Conservation (phyloP, 2,329 filamentous ascomycete genomes). For the Claviceps paspali region DNA sequence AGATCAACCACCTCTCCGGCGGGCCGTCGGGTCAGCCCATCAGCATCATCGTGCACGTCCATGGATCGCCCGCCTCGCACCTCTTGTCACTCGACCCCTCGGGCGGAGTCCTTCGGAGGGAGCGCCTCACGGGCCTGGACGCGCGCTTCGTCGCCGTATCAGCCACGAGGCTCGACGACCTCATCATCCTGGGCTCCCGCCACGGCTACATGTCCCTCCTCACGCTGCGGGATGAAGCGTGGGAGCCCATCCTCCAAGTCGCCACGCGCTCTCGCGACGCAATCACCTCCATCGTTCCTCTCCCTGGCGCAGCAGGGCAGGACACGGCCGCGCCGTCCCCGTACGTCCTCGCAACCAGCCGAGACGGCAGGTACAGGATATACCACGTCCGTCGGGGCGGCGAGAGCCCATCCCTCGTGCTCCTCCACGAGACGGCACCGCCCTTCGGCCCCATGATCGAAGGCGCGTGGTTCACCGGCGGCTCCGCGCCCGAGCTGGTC, state of each 20-base stretch:
- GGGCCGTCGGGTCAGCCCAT: background rate
- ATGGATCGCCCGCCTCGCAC: constrained; percentile 28
- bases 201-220: constrained; percentile 30
- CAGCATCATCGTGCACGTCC: constrained; percentile 29
- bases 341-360: constrained; percentile 55
- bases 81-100: constrained; percentile 24
- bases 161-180: constrained; percentile 23
- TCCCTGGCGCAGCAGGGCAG: constrained; percentile 16
- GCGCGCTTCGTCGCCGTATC: constrained; percentile 34
- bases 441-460: constrained; percentile 67
- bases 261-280: constrained; percentile 39
- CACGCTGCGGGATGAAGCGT: constrained; percentile 11
- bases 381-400: constrained; percentile 26
- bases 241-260: constrained; percentile 17
- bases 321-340: constrained; percentile 5
- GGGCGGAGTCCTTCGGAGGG: constrained; percentile 14
- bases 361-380: constrained; percentile 63
- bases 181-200: constrained; percentile 39
- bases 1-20: constrained; percentile 28
- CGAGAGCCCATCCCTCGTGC: constrained; percentile 17
- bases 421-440: constrained; percentile 52
- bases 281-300: constrained; percentile 49
- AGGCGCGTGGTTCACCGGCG: constrained; percentile 42
- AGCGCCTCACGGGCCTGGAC: constrained; percentile 24
- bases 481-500: constrained; percentile 38